These are phyloP conservation scores for Fusarium subtropicale DNA, from an alignment of 2,329 filamentous ascomycete species.

Conservation along the genomic window DNA sequence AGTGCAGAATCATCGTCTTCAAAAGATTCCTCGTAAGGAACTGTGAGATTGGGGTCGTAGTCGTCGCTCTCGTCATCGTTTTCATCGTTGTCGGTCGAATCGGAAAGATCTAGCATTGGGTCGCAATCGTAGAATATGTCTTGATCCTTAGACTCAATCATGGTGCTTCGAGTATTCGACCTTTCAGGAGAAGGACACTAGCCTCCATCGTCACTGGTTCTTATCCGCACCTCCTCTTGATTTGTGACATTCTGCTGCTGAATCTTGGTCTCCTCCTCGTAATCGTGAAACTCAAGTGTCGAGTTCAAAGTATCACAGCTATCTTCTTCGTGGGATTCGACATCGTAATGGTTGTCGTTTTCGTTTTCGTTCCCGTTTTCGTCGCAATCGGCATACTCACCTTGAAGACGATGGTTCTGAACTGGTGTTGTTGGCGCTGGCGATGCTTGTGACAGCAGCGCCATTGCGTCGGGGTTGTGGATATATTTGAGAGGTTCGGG, in stretches of 20 bases:
- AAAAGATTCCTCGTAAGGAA: slow-evolving; percentile 60
- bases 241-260: neutral
- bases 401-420: slow-evolving; percentile 60
- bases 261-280: slow-evolving; percentile 1
- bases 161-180: neutral
- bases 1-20: slow-evolving; percentile 64
- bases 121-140: slow-evolving; percentile 39
- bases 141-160: slow-evolving; percentile 9
- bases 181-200: slow-evolving; percentile 39
- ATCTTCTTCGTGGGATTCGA: slow-evolving; percentile 20
- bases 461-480: slow-evolving; percentile 38
- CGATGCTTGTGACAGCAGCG: slow-evolving; percentile 31
- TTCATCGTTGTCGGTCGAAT: slow-evolving; percentile 37
- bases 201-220: slow-evolving; percentile 16
- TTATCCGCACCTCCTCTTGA: slow-evolving; percentile 4
- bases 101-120: slow-evolving; percentile 15
- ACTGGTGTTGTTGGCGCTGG: slow-evolving; percentile 29
- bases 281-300: slow-evolving; percentile 25
- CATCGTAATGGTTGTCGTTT: slow-evolving; percentile 48
- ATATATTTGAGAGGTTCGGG: slow-evolving; percentile 52
- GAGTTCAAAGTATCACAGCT: slow-evolving; percentile 18
- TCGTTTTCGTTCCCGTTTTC: slow-evolving; percentile 49
- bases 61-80: slow-evolving; percentile 39
- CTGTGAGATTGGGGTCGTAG: slow-evolving; percentile 51
- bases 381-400: slow-evolving; percentile 57